Evolutionary conservation across 441 rosid genomes (phyloP).

Genomic region (Dalechampia spathulata): DNA sequence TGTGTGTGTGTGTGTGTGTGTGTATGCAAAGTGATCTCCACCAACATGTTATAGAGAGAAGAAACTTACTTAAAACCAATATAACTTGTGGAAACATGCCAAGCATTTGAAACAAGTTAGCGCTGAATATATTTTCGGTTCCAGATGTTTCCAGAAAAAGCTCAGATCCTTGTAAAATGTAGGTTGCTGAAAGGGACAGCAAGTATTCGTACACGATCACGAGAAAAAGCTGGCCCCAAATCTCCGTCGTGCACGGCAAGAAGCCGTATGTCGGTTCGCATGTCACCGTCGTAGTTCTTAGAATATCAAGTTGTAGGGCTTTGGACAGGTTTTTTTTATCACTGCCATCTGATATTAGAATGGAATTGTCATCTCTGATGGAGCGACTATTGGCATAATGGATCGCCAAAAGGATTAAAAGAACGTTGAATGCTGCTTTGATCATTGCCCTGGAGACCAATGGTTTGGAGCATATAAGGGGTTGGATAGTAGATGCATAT

Average conservation of each 20-base stretch:
- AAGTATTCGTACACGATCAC: conserved; percentile 36
- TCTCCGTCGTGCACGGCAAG: conserved; percentile 42
- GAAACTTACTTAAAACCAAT: conserved; percentile 32
- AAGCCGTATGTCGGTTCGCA: conserved; percentile 39
- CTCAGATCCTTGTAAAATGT: conserved; percentile 30
- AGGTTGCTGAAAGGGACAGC: conserved; percentile 24
- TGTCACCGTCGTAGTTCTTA: conserved; percentile 20
- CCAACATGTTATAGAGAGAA: neutral
- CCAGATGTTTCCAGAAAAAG: conserved; percentile 47
- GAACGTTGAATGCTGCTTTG: conserved; percentile 10
- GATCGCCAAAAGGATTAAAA: conserved; percentile 14
- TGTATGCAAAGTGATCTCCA: too few relatives aligned
- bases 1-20: too few relatives aligned
- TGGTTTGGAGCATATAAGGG: too few relatives aligned
- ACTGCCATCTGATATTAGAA: conserved; percentile 14
- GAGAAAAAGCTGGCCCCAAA: conserved; percentile 47
- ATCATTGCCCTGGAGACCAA: conserved; percentile 1
- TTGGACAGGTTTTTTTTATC: neutral
- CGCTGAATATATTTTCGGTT: conserved; percentile 41
- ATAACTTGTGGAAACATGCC: conserved; percentile 33
- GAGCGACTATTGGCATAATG: conserved; percentile 14
- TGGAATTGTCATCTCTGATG: conserved; percentile 4
- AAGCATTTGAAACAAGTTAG: conserved; percentile 34
- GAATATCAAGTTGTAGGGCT: neutral
- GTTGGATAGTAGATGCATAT: too few relatives aligned